Conservation (phyloP, 1,284 basidiomycete genomes). For the Trametes polyzona region DNA sequence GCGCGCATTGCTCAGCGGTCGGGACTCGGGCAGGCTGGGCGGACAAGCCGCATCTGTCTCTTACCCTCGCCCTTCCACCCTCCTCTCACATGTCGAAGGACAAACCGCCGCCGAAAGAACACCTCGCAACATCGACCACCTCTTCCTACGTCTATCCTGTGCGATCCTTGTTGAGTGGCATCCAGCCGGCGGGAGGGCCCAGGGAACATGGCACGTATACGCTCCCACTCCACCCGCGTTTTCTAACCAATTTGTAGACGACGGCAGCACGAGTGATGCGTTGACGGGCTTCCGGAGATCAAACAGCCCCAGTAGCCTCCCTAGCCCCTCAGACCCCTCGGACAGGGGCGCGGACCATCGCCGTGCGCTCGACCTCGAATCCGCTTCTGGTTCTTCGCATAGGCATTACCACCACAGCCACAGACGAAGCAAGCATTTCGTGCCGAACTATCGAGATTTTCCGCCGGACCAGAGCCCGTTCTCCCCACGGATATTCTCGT, state of each 20-base stretch:
- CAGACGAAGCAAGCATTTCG: conserved; percentile 6
- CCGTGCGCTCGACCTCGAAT: background rate
- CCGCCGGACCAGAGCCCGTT: conserved; percentile 25
- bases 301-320: conserved; percentile 2
- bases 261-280: background rate
- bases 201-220: conserved; percentile 13
- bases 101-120: background rate
- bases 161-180: conserved; percentile 36
- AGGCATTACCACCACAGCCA: background rate
- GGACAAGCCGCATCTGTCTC: no score
- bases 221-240: background rate
- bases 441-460: conserved; percentile 36
- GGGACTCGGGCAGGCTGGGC: no score
- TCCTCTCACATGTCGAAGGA: background rate
- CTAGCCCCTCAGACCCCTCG: background rate
- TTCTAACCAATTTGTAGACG: conserved; percentile 12
- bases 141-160: conserved; percentile 38
- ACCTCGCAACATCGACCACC: background rate
- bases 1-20: no score
- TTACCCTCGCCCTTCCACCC: background rate
- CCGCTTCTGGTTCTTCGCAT: background rate
- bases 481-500: conserved; percentile 29
- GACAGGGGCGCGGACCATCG: background rate
- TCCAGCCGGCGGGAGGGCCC: conserved; percentile 29
- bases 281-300: background rate